Conservation (phyloP, 2,329 filamentous ascomycete genomes). For the Cercospora sojina region DNA sequence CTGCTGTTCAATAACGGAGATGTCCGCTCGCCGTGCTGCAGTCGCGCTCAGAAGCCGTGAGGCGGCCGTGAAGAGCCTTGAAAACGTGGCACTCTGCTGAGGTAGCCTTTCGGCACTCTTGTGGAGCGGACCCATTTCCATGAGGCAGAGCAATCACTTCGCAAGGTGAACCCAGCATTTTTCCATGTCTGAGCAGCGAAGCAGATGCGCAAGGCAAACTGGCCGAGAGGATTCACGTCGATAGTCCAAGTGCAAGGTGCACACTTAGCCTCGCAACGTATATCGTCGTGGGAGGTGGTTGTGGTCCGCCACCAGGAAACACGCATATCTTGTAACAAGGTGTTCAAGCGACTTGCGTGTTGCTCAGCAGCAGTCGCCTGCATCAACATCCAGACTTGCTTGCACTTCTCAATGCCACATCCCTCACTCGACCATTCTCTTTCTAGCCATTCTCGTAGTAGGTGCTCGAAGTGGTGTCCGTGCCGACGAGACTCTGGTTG, state of each 20-base stretch:
- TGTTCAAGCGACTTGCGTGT: background rate
- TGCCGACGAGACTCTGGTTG: background rate
- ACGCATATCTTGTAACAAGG: background rate
- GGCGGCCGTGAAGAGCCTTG: too few relatives aligned
- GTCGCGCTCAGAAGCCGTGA: too few relatives aligned
- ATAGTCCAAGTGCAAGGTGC: background rate
- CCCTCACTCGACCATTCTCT: background rate
- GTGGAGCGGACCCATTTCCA: too few relatives aligned
- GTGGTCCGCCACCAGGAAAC: background rate
- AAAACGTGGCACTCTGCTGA: too few relatives aligned
- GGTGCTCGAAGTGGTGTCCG: background rate
- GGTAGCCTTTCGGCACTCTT: too few relatives aligned
- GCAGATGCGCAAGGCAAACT: too few relatives aligned
- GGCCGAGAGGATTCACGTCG: background rate
- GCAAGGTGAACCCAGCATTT: too few relatives aligned
- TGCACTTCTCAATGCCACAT: background rate
- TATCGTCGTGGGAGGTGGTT: background rate
- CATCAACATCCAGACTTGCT: background rate
- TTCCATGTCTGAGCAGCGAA: too few relatives aligned
- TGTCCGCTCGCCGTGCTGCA: too few relatives aligned
- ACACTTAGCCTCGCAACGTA: background rate
- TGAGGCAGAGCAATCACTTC: too few relatives aligned
- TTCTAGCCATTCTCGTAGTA: background rate
- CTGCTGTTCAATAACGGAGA: too few relatives aligned
- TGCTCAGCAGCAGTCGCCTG: background rate